Base-by-base conservation (phyloP, 441 rosid species). In the Erodium chrysanthum region DNA sequence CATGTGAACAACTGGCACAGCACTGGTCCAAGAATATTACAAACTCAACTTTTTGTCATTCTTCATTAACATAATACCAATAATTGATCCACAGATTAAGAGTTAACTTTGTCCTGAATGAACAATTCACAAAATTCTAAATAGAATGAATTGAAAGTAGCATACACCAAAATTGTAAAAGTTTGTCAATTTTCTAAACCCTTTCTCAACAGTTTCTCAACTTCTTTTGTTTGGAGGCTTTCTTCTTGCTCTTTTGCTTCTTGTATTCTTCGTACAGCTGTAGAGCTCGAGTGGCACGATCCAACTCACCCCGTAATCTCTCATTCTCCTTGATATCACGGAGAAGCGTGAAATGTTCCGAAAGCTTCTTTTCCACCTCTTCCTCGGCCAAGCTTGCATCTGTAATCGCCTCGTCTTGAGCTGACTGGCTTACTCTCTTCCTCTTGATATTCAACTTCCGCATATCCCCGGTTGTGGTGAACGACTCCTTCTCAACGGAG, bases 241-340 rank as follows among this genome's bases (percentile, higher is more conserved):
- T 31, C 6, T 31, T 31, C 35, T 31, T 31, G 35, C 5, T 83
- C 76, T 84, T 77, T 62, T 72, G 82, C 68, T 73, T 69, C 83
- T 77, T 78, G 29, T 84, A 82, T 70, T 82, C 89, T 31, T 88
- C 86, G 31, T 81, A 79, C 22, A 83, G 76, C 27, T 76, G 79
- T 11, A 88, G 79, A 27, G 82, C 75, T 7, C 73, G 61, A 0
- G 58, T 73, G 0, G 84, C 56, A 3, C 71, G 78, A 68, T 79
- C 84, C 62, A 82, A 69, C 68, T 86, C 86, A 4, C 67, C 58
- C 65, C 88, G 81, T 77, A 83, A 75, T 65, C 83, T 86, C 86
- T 86, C 86, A 0, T 73, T 82, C 76, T 84, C 94, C 76, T 84
- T 86, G 7, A 91, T 77, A 70, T 78, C 80, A 3, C 46, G 68